phyloP scores from a whole-genome alignment of 2,329 filamentous ascomycete species.

The Trichophaea hybrida region DNA sequence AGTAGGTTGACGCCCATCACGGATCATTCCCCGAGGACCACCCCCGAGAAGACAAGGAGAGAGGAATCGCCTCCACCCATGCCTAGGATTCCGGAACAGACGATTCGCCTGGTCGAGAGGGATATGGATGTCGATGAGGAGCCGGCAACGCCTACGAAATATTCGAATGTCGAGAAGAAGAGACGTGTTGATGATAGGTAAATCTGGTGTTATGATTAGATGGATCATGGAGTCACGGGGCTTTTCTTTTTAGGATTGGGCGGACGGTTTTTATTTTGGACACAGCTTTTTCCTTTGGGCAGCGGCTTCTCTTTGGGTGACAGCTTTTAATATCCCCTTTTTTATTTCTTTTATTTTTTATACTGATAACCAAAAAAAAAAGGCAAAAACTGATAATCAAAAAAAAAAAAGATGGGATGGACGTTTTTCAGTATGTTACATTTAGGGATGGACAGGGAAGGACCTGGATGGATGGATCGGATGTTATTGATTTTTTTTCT shows the following conservation, averaged over 20 bases:
- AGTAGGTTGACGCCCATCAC: conserved; percentile 18
- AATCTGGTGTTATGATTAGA: background rate
- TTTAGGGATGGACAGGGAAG: no score
- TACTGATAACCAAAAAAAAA: background rate
- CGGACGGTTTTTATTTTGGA: background rate
- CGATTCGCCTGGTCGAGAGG: conserved; percentile 16
- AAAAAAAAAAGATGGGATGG: background rate
- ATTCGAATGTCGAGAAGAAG: conserved; percentile 16
- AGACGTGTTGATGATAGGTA: conserved; percentile 27
- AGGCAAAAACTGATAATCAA: background rate
- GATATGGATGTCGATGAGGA: background rate
- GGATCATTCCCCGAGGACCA: conserved; percentile 16
- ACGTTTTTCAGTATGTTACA: no score
- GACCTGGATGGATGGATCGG: background rate
- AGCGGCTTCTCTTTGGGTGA: background rate
- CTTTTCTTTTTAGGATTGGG: background rate
- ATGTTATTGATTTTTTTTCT: conserved; percentile 22
- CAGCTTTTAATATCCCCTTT: background rate
- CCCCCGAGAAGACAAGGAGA: conserved; percentile 14
- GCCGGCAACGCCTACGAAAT: background rate
- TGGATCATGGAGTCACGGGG: background rate
- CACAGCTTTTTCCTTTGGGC: no score
- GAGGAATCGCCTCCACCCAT: background rate
- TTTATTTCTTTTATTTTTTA: background rate
- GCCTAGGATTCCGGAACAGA: conserved; percentile 16